These are phyloP conservation scores for Opeltia flavorubescens DNA, from an alignment of 495 filamentous ascomycete species.

Conservation along the genomic window DNA sequence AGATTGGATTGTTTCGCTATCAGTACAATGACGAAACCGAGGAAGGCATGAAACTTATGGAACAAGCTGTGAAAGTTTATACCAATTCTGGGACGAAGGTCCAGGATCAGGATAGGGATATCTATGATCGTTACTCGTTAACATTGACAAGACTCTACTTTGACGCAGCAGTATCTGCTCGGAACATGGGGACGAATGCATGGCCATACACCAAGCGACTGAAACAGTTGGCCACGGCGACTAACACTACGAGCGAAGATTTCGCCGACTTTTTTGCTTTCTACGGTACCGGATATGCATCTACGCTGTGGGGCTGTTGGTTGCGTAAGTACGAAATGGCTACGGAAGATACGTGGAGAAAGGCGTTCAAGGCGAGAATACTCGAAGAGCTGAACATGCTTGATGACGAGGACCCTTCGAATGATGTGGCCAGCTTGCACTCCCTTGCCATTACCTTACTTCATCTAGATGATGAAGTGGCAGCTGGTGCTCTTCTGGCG, in stretches of 20 bases:
- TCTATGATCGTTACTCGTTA: too few relatives aligned
- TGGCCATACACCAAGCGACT: background rate
- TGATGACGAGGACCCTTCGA: constrained; percentile 3
- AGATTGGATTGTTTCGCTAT: background rate
- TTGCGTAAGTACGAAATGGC: background rate
- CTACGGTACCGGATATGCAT: background rate
- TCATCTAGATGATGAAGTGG: background rate
- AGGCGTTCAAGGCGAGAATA: background rate
- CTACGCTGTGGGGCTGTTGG: constrained; percentile 2
- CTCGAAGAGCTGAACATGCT: background rate
- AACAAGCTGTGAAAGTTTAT: background rate
- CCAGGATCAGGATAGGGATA: too few relatives aligned
- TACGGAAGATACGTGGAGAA: background rate
- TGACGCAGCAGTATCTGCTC: background rate
- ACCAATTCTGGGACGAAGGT: too few relatives aligned
- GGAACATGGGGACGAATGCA: background rate
- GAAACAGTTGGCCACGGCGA: background rate
- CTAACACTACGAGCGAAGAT: background rate
- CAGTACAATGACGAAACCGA: background rate
- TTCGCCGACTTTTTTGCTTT: background rate
- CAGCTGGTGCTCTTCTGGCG: too few relatives aligned
- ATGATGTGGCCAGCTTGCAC: background rate
- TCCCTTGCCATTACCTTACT: background rate
- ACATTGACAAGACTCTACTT: too few relatives aligned
- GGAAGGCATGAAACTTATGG: background rate